These are phyloP conservation scores for Fusarium sp. DNA, from an alignment of 2,329 filamentous ascomycete species.

Conservation along the genomic window DNA sequence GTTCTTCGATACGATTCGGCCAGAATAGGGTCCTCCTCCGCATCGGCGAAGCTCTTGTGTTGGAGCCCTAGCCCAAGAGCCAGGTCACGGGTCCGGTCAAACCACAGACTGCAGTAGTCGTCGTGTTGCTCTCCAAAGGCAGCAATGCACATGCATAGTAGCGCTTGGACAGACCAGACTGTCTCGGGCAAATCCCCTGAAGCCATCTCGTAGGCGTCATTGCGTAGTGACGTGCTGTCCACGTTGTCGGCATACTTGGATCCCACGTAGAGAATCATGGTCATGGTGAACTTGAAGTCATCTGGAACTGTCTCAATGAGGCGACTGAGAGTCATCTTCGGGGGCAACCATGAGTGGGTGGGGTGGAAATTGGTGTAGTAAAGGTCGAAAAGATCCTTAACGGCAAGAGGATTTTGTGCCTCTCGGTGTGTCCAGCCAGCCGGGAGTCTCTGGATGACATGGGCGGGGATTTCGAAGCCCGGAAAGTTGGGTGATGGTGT, in stretches of 20 bases:
- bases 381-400: slow-evolving; percentile 26
- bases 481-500: slow-evolving; percentile 22
- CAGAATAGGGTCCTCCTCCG: slow-evolving; percentile 17
- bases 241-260: slow-evolving; percentile 29
- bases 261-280: slow-evolving; percentile 36
- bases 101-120: slow-evolving; percentile 1
- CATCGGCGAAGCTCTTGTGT: slow-evolving; percentile 31
- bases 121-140: slow-evolving; percentile 20
- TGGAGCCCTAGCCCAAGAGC: slow-evolving; percentile 34
- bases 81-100: slow-evolving; percentile 24
- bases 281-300: slow-evolving; percentile 15
- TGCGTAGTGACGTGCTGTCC: slow-evolving; percentile 18
- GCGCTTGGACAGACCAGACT: slow-evolving; percentile 41
- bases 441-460: slow-evolving; percentile 4
- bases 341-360: slow-evolving; percentile 39
- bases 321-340: slow-evolving; percentile 20
- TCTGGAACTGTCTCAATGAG: slow-evolving; percentile 8
- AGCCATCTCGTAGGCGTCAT: slow-evolving; percentile 29
- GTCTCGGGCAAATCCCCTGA: slow-evolving; percentile 10
- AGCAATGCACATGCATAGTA: slow-evolving; percentile 35
- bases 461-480: neutral
- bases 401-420: neutral
- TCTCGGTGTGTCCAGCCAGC: slow-evolving; percentile 17
- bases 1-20: slow-evolving; percentile 42
- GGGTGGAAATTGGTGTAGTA: slow-evolving; percentile 42